Evolutionary conservation across 257 asterid genomes (phyloP).

Genomic region (Gardenia jasminoides): DNA sequence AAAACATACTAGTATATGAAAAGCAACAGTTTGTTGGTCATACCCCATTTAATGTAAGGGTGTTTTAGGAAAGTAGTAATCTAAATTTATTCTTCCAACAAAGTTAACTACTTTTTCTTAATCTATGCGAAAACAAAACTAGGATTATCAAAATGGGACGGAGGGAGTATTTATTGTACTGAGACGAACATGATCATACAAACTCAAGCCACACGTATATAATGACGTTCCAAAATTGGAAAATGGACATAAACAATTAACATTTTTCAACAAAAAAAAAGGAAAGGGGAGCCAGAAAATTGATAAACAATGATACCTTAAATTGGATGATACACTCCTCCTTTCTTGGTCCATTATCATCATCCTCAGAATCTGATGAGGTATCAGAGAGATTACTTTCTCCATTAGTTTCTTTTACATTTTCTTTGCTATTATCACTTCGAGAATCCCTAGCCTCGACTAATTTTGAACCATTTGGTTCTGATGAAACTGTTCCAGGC

Average conservation of each 20-base stretch:
- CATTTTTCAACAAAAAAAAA: background rate
- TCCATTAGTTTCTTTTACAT: conserved; percentile 58
- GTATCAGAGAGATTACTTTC: conserved; percentile 73
- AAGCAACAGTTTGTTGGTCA: no score
- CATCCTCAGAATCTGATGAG: conserved; percentile 94
- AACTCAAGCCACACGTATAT: background rate
- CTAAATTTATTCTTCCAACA: no score
- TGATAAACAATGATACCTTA: conserved; percentile 51
- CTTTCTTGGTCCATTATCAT: conserved; percentile 79
- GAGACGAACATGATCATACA: background rate
- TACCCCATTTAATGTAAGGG: no score
- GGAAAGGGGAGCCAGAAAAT: background rate
- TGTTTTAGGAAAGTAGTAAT: no score
- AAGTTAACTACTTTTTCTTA: no score
- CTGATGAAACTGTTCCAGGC: conserved; percentile 46
- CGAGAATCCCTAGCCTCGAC: conserved; percentile 47
- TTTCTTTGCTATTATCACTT: conserved; percentile 65
- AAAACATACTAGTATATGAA: no score
- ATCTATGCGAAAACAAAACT: no score
- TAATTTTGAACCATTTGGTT: conserved; percentile 63
- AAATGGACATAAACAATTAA: background rate
- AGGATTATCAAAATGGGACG: no score
- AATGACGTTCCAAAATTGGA: background rate
- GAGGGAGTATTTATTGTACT: background rate
- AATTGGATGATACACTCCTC: conserved; percentile 80